phyloP scores from a whole-genome alignment of 75 land plant genomes.

The Isoetes taiwanensis region DNA sequence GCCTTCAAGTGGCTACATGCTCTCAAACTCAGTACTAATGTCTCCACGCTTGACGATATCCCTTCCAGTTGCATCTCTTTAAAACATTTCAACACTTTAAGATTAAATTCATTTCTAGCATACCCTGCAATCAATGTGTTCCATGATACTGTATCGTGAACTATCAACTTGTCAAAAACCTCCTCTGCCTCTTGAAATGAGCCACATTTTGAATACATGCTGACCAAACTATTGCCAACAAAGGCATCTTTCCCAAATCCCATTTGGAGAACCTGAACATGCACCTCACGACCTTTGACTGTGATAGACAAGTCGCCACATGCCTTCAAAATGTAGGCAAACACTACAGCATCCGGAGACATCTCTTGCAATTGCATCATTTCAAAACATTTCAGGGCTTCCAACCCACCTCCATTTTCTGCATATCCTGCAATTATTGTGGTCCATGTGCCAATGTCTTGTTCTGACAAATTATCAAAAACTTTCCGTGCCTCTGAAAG shows the following conservation, averaged over 20 bases:
- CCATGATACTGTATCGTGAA: constrained; percentile 43
- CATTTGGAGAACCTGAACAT: not conserved
- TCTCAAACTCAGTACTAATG: constrained; percentile 32
- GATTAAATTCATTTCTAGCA: constrained; percentile 10
- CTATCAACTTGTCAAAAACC: constrained; percentile 17
- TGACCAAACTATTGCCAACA: not conserved
- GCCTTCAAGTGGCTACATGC: constrained; percentile 28
- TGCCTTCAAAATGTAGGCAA: not conserved
- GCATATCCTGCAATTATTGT: not conserved
- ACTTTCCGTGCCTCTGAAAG: too few species aligned
- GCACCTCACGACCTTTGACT: not conserved
- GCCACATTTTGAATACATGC: constrained; percentile 33
- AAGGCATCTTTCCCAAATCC: not conserved
- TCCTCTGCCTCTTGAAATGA: constrained; percentile 11
- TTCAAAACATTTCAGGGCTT: not conserved
- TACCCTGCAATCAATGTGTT: constrained; percentile 32
- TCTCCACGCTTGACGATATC: constrained; percentile 33
- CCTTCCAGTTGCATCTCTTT: constrained; percentile 18
- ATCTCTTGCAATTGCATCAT: not conserved
- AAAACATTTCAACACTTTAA: constrained; percentile 24
- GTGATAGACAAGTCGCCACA: not conserved
- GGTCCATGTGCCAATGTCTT: too few species aligned
- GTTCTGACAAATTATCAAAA: too few species aligned
- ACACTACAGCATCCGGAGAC: not conserved
- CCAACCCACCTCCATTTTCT: not conserved